Evolutionary conservation across 805 yeast species (phyloP).

Genomic region (Kazachstania kunashirensis): DNA sequence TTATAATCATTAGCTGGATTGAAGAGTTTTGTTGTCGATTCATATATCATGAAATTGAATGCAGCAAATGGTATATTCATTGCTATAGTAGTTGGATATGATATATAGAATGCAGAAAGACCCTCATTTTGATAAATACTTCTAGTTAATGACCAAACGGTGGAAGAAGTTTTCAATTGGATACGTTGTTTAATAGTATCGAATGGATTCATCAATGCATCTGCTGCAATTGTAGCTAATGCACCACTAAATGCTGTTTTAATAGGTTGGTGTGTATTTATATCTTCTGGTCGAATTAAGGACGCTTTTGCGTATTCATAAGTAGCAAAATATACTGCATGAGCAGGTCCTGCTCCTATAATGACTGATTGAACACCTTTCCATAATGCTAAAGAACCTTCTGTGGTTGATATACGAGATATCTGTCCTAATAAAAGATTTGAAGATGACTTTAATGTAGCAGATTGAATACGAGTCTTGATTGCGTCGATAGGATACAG

Average conservation of each 20-base stretch:
- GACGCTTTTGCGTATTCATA: constrained; percentile 59
- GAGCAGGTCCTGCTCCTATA: constrained; percentile 98
- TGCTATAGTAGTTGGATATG: constrained; percentile 87
- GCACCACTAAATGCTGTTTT: constrained; percentile 85
- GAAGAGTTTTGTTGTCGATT: constrained; percentile 62
- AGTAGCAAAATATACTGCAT: constrained; percentile 91
- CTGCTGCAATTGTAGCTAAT: constrained; percentile 85
- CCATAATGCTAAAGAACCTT: constrained; percentile 86
- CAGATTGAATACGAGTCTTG: constrained; percentile 82
- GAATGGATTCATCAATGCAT: constrained; percentile 95
- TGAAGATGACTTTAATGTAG: constrained; percentile 15
- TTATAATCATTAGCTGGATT: constrained; percentile 75
- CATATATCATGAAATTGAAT: constrained; percentile 86
- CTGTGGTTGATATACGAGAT: constrained; percentile 68
- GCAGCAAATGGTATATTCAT: constrained; percentile 95
- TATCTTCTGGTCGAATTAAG: constrained; percentile 29
- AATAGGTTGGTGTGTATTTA: constrained; percentile 51
- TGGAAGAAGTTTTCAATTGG: constrained; percentile 44
- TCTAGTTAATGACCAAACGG: constrained; percentile 24
- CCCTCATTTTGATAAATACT: constrained; percentile 56
- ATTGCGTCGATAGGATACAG: constrained; percentile 97
- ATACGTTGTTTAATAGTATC: constrained; percentile 92
- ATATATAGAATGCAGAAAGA: constrained; percentile 71
- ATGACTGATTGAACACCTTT: constrained; percentile 88
- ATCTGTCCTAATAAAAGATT: constrained; percentile 50